Evolutionary conservation across 2,329 filamentous ascomycete species (phyloP).

Genomic region (Colletotrichum brevisporum): DNA sequence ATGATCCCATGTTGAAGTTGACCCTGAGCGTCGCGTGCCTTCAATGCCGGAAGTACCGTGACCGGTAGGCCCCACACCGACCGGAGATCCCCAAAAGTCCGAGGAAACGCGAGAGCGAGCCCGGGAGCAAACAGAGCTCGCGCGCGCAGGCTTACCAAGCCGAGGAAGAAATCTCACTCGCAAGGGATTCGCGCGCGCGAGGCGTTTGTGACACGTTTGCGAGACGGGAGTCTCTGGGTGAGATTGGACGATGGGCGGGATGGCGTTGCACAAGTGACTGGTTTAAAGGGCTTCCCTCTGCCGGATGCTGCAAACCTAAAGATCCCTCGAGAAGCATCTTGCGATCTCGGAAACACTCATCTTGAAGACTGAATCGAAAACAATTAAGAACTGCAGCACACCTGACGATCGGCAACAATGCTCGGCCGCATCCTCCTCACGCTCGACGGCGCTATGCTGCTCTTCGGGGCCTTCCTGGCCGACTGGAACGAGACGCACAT

Average conservation of each 20-base stretch:
- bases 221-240: no score
- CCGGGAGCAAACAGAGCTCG: not conserved
- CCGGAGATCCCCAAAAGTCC: constrained; percentile 35
- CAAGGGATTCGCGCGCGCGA: no score
- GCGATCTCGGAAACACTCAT: not conserved
- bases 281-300: no score
- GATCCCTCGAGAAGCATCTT: not conserved
- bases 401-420: constrained; percentile 39
- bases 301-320: not conserved
- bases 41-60: not conserved
- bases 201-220: no score
- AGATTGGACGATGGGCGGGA: no score
- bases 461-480: constrained; percentile 55
- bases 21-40: not conserved
- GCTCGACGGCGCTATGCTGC: constrained; percentile 52
- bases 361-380: not conserved
- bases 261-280: no score
- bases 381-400: not conserved
- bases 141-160: not conserved
- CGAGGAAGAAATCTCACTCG: no score
- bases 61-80: not conserved
- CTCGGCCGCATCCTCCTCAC: constrained; percentile 58
- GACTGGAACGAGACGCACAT: constrained; percentile 59
- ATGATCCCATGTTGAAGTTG: not conserved
- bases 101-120: not conserved